Evolutionary conservation across 2,329 filamentous ascomycete species (phyloP).

Genomic region (Macrophomina pseudophaseolina): DNA sequence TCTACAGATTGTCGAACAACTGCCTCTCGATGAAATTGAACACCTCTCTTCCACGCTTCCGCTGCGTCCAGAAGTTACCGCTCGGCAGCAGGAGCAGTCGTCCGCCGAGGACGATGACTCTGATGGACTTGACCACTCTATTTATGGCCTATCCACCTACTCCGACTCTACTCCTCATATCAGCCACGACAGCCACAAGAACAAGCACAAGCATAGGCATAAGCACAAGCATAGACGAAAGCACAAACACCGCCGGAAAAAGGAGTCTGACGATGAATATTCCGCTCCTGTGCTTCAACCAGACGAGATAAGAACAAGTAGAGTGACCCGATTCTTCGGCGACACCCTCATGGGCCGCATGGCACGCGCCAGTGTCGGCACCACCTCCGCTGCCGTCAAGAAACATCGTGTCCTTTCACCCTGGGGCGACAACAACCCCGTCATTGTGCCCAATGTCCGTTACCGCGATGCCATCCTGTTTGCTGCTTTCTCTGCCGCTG

Average conservation of each 20-base stretch:
- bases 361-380: conserved; percentile 42
- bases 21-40: not conserved
- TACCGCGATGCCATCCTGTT: conserved; percentile 46
- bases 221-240: not conserved
- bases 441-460: conserved; percentile 46
- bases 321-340: conserved; percentile 42
- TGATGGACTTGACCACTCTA: not conserved
- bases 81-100: not conserved
- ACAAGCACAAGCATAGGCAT: not conserved
- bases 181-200: not conserved
- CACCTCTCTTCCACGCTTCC: not conserved
- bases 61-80: not conserved
- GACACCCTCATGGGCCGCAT: conserved; percentile 45
- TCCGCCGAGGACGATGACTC: not conserved
- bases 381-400: conserved; percentile 40
- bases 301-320: conserved; percentile 35
- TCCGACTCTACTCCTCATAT: not conserved
- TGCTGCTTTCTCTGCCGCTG: conserved; percentile 44
- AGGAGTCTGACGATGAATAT: not conserved
- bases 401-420: conserved; percentile 42
- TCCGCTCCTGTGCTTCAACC: not conserved
- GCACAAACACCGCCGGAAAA: not conserved
- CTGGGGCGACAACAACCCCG: conserved; percentile 48
- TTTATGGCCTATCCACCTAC: not conserved
- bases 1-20: not conserved